Evolutionary conservation across 2,329 filamentous ascomycete genomes (phyloP), one percentile per base, ranked within the genome.

Genomic region (Venturia nashicola): DNA sequence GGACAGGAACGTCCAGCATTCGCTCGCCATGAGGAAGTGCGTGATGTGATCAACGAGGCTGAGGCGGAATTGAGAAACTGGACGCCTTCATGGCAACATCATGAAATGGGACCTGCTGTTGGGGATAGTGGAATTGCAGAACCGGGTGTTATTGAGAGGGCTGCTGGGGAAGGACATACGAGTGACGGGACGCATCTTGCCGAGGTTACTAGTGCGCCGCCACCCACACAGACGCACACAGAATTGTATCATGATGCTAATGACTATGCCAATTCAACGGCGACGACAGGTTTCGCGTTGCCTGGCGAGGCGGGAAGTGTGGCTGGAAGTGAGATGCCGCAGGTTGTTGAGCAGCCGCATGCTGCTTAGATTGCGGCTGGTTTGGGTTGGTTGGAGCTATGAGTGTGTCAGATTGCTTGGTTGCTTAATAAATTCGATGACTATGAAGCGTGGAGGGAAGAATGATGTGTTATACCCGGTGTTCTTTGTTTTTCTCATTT

Each of bases 21-120:
- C 72, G 79, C 84, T 43, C 78, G 86, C 65, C 79, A 77, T 9
- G 78, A 82, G 14, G 85, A 88, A 67, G 91, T 90, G 2, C 86
- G 91, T 62, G 89, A 95, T 73, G 84, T 97, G 57, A 83, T 99
- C 34, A 94, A 95, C 71, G 92, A 97, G 67, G 92, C 91, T 51
- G 94, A 99, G 75, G 87, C 90, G 63, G 90, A 96, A 69, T 84
- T 99, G 20, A 61, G 43, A 18, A 23, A 12, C 9, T 65, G 64
- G 64, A 32, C 44, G 36, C 46, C 60, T n/a, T 42, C 40, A 7
- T 65, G 48, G 60, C 32, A 57, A 36, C 51, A 34, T 6, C 23
- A 36, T 36, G 51, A 57, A 9, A 7, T 5, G n/a, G 51, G 27
- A 3, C 5, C 27, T 8, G 44, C 18, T 12, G 18, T 57, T 36